These are phyloP conservation scores for Nemania sp. DNA, from an alignment of 2,329 filamentous ascomycete genomes.

Conservation along the genomic window DNA sequence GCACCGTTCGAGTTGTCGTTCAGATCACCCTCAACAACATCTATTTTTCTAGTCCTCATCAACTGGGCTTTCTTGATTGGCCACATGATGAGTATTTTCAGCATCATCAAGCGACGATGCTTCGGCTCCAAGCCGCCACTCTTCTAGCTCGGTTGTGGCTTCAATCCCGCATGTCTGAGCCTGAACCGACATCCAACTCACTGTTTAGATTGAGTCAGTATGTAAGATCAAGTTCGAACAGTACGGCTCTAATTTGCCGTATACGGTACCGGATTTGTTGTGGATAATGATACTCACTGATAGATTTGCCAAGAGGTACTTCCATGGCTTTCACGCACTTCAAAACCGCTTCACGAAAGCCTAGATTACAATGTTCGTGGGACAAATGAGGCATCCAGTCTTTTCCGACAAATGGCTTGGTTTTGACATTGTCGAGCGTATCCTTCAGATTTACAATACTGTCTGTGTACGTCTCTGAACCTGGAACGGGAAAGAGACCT, in stretches of 20 bases:
- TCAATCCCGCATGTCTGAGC: constrained; percentile 26
- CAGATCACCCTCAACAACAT: not conserved
- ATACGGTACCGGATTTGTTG: not conserved
- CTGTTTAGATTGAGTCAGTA: constrained; percentile 9
- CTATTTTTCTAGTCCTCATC: not conserved
- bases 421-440: constrained; percentile 24
- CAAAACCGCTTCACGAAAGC: constrained; percentile 20
- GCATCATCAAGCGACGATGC: not conserved
- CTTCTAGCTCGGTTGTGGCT: constrained; percentile 33
- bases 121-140: constrained; percentile 27
- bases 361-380: constrained; percentile 30
- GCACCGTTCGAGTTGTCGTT: not conserved
- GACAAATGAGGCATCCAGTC: constrained; percentile 31
- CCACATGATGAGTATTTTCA: not conserved
- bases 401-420: constrained; percentile 26
- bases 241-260: not conserved
- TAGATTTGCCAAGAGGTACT: constrained; percentile 17
- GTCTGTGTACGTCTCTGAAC: constrained; percentile 17
- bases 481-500: constrained; percentile 31
- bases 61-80: not conserved
- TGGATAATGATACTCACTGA: constrained; percentile 18
- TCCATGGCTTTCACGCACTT: constrained; percentile 25
- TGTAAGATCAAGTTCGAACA: not conserved
- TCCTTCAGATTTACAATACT: constrained; percentile 29
- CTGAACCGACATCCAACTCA: constrained; percentile 26